Conservation (phyloP, 179 eudicot species). For the Pouteria campechiana region DNA sequence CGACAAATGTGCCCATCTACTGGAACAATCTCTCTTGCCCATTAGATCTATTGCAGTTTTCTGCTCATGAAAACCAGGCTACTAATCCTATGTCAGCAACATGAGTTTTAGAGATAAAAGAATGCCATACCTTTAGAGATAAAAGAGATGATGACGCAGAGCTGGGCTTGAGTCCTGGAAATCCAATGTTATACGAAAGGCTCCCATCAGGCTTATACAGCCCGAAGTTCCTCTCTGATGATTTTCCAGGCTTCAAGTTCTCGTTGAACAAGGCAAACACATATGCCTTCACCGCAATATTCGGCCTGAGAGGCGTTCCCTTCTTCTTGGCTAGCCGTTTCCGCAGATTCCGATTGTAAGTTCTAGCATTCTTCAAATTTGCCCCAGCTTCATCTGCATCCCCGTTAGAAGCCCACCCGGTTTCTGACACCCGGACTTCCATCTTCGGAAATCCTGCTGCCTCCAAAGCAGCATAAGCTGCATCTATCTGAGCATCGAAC, state of each 20-base stretch:
- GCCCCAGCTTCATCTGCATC: constrained; percentile 74
- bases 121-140: constrained; percentile 35
- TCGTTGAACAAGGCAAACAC: constrained; percentile 70
- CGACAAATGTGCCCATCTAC: too few species aligned
- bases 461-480: constrained; percentile 88
- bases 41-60: too few species aligned
- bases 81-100: neutral
- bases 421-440: constrained; percentile 90
- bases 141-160: constrained; percentile 29
- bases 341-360: constrained; percentile 69
- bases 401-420: constrained; percentile 96
- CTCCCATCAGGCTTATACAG: constrained; percentile 57
- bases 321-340: constrained; percentile 82
- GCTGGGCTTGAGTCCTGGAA: constrained; percentile 51
- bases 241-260: constrained; percentile 44
- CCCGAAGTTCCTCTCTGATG: constrained; percentile 65
- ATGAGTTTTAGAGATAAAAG: neutral
- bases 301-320: constrained; percentile 86
- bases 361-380: constrained; percentile 64
- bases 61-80: too few species aligned
- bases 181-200: constrained; percentile 60
- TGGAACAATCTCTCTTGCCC: too few species aligned
- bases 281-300: constrained; percentile 55
- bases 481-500: constrained; percentile 94
- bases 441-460: constrained; percentile 64